phyloP scores from a whole-genome alignment of 108 stramenopile species.

The Parietichytrium sp. region DNA sequence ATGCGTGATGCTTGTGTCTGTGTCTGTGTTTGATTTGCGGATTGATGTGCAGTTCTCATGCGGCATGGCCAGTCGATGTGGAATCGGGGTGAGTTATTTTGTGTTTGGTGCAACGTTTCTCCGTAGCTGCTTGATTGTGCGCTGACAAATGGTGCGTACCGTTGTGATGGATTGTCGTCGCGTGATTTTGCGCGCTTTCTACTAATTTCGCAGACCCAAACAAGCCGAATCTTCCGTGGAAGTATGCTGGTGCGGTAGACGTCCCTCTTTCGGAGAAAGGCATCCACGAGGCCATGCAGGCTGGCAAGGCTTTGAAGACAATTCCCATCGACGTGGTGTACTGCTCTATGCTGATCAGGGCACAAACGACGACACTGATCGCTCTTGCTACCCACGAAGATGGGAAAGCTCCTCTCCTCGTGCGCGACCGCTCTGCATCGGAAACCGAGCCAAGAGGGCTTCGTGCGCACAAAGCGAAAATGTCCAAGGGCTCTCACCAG shows the following conservation, averaged over 20 bases:
- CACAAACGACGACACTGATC: conserved; percentile 26
- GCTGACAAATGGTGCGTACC: no score
- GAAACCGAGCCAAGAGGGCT: neutral
- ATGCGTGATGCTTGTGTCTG: neutral
- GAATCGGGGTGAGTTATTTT: no score
- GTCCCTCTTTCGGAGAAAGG: conserved; percentile 12
- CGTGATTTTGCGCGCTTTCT: no score
- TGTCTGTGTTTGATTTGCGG: neutral
- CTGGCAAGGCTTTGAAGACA: neutral
- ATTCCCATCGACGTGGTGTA: conserved; percentile 18
- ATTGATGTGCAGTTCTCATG: conserved; percentile 31
- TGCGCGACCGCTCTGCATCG: neutral
- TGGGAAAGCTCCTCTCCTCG: conserved; percentile 14
- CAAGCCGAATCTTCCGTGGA: conserved; percentile 31
- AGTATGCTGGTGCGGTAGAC: conserved; percentile 33
- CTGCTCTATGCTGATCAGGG: conserved; percentile 29
- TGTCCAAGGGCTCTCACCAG: conserved; percentile 15
- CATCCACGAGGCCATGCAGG: conserved; percentile 6
- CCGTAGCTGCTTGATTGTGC: no score
- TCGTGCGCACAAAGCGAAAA: conserved; percentile 17
- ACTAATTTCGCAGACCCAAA: no score
- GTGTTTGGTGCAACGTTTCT: no score
- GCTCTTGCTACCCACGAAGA: conserved; percentile 35
- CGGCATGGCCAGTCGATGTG: conserved; percentile 37
- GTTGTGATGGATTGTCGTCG: no score